These are phyloP conservation scores for Trichoderma virens DNA, from an alignment of 495 filamentous ascomycete genomes.

Conservation along the genomic window DNA sequence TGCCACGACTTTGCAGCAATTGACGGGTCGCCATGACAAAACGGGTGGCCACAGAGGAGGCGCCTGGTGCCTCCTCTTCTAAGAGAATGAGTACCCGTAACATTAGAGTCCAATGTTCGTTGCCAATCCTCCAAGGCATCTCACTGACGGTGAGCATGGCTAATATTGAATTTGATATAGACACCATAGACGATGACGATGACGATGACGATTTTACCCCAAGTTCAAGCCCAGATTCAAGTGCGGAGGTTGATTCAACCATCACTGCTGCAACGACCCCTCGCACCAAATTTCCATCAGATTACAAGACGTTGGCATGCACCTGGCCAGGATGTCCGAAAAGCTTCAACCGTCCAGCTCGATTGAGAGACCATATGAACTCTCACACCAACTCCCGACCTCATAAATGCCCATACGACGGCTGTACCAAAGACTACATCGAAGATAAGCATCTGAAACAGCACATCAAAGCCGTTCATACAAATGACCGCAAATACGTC, in stretches of 20 bases:
- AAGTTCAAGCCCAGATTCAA: not conserved
- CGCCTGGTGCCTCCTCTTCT: not conserved
- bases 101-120: not conserved
- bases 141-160: not conserved
- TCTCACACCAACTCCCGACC: slow-evolving; percentile 75
- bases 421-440: slow-evolving; percentile 74
- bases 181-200: not conserved
- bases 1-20: not conserved
- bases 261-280: slow-evolving; percentile 41
- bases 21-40: slow-evolving; percentile 20
- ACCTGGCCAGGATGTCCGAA: slow-evolving; percentile 62
- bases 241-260: slow-evolving; percentile 12
- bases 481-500: slow-evolving; percentile 56
- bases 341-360: slow-evolving; percentile 80
- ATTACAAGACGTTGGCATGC: slow-evolving; percentile 67
- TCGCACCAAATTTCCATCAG: slow-evolving; percentile 53
- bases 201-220: slow-evolving; percentile 1
- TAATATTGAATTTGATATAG: too few relatives aligned
- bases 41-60: slow-evolving; percentile 19
- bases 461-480: slow-evolving; percentile 78
- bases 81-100: slow-evolving; percentile 12
- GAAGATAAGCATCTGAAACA: slow-evolving; percentile 74
- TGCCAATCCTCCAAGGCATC: not conserved
- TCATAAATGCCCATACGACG: slow-evolving; percentile 56
- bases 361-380: slow-evolving; percentile 67